These are phyloP conservation scores for Cercospora brassicicola DNA, from an alignment of 2,329 filamentous ascomycete genomes.

Conservation along the genomic window DNA sequence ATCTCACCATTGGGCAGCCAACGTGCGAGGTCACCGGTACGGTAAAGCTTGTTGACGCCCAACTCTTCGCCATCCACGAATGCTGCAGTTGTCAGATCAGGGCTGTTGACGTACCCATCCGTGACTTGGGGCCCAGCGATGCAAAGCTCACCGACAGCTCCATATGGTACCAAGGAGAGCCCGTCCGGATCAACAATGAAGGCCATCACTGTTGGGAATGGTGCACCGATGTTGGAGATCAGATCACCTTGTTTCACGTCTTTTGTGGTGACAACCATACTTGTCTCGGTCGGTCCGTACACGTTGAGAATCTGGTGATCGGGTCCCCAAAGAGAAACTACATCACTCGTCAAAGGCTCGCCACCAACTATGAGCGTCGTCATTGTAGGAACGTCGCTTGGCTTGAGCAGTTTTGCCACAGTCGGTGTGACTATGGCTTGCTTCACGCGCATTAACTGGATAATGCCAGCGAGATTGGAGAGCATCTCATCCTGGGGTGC, in stretches of 20 bases:
- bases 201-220: not conserved
- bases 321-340: not conserved
- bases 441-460: not conserved
- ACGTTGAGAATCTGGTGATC: not conserved
- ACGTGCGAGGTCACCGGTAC: not conserved
- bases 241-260: not conserved
- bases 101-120: not conserved
- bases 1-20: not conserved
- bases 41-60: not conserved
- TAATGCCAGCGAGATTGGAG: not conserved
- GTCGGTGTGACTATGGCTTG: not conserved
- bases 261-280: not conserved
- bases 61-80: not conserved
- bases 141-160: not conserved
- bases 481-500: not conserved
- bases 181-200: not conserved
- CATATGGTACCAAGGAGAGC: not conserved
- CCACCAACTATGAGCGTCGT: not conserved
- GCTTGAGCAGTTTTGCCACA: not conserved
- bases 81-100: not conserved
- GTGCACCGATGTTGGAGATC: not conserved
- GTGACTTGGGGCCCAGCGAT: not conserved
- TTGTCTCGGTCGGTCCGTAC: not conserved
- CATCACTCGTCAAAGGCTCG: not conserved
- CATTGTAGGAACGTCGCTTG: not conserved